These are phyloP conservation scores for Ustilago vetiveriae DNA, from an alignment of 1,284 basidiomycete genomes.

Conservation along the genomic window DNA sequence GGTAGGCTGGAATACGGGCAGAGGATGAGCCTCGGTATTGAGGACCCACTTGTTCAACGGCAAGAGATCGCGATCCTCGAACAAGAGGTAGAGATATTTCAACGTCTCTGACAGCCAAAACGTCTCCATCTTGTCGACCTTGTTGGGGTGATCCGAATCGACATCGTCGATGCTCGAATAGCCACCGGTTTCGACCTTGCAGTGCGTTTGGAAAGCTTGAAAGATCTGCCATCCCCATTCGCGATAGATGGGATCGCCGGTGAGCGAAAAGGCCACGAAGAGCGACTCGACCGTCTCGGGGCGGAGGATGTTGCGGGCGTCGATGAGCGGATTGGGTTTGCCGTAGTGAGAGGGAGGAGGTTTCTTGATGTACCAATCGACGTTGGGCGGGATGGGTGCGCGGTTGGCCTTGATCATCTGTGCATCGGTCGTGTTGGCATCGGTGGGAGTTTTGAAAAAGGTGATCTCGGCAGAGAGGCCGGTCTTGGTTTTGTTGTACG, in stretches of 20 bases:
- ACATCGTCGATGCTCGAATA: slow-evolving; percentile 88
- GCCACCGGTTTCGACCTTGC: slow-evolving; percentile 78
- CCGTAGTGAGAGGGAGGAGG: slow-evolving; percentile 31
- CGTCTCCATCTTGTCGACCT: slow-evolving; percentile 93
- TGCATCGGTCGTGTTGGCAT: slow-evolving; percentile 20
- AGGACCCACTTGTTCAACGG: slow-evolving; percentile 80
- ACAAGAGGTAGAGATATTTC: slow-evolving; percentile 92
- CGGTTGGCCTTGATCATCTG: slow-evolving; percentile 23
- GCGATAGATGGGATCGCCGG: slow-evolving; percentile 83
- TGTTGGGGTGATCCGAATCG: slow-evolving; percentile 70
- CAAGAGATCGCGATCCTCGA: slow-evolving; percentile 76
- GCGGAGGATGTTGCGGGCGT: slow-evolving; percentile 86
- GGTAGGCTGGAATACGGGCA: slow-evolving; percentile 59
- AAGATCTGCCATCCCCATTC: slow-evolving; percentile 90
- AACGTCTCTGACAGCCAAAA: slow-evolving; percentile 80
- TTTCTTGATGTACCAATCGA: slow-evolving; percentile 65
- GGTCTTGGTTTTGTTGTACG: slow-evolving; percentile 81
- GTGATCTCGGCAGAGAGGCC: slow-evolving; percentile 70
- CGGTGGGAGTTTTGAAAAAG: slow-evolving; percentile 50
- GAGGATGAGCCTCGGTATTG: slow-evolving; percentile 74
- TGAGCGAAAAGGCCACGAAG: slow-evolving; percentile 84
- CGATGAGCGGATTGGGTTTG: slow-evolving; percentile 72
- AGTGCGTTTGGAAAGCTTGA: slow-evolving; percentile 85
- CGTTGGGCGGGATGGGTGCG: slow-evolving; percentile 25
- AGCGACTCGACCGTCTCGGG: slow-evolving; percentile 95